Evolutionary conservation across 768 basidiomycete genomes (phyloP), one percentile per base, ranked within the genome.

Genomic region (Boletus tylopilopsis): DNA sequence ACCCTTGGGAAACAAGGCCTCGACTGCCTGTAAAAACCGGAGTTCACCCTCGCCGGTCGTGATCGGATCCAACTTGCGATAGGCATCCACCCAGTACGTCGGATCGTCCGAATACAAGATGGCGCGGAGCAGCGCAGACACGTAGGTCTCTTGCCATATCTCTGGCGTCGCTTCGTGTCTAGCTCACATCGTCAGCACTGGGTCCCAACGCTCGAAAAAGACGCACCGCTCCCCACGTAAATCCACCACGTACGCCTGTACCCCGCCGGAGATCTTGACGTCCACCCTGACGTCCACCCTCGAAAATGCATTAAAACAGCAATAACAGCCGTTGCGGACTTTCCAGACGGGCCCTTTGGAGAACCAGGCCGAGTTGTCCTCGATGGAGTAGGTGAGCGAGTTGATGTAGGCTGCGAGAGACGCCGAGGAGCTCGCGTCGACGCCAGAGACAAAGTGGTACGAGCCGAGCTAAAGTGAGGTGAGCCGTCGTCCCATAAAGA

Each of bases 241-340:
- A 67, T 98, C 96, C 18, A 98, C 83, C 25, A 90, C 87, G 67
- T 96, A 97, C 5, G 94, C 90, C 55, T 85, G 82, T 15, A 99
- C 96, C 12, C 96, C 95, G 24, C 96, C 96, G 0, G 96, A 96
- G 42, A 99, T 98, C 69, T 95, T 96, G 52, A 97, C 96, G 56
- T 99, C 96, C 7, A 99, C 94, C 32, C 95, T 82, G 25, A 98
- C 84, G 63, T 99, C 96, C 44, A 98, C 90, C 24, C 96, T 76
- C 33, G 94, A 94, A 65, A 99, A 99, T 10, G 96, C 96, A 67
- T 99, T 96, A 74, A 96, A 99, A 69, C 93, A 96, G 69, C 91
- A 99, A 64, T 91, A 99, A 45, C 87, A 92, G 3, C 96, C 96
- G 60, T 87, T 88, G 52, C 85, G 78, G 19, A 99, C 90, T 67